Evolutionary conservation across 2,329 filamentous ascomycete genomes (phyloP).

Genomic region (Aspergillus melleus): DNA sequence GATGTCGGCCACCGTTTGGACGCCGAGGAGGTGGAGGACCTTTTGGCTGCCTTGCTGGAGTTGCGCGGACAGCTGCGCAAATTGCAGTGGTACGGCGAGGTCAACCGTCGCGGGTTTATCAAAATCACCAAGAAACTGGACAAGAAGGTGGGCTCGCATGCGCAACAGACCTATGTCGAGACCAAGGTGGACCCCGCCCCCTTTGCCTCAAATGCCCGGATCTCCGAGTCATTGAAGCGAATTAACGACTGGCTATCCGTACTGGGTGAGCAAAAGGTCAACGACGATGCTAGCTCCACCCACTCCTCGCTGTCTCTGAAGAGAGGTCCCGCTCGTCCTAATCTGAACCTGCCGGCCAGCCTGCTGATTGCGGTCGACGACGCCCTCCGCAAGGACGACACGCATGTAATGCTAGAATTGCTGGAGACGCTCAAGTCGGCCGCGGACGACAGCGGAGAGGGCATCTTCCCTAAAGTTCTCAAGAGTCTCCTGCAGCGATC

Average conservation of each 20-base stretch:
- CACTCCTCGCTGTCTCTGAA: conserved; percentile 71
- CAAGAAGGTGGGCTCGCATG: conserved; percentile 80
- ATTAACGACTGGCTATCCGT: conserved; percentile 92
- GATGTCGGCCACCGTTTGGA: conserved; percentile 73
- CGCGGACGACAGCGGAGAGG: conserved; percentile 58
- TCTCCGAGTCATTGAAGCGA: conserved; percentile 59
- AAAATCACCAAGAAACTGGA: conserved; percentile 99
- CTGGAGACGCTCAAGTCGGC: conserved; percentile 60
- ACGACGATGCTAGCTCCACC: conserved; percentile 72
- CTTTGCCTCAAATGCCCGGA: conserved; percentile 73
- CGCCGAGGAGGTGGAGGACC: conserved; percentile 84
- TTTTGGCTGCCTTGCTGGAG: conserved; percentile 87
- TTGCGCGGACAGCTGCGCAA: conserved; percentile 84
- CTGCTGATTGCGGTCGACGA: conserved; percentile 44
- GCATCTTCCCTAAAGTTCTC: conserved; percentile 64
- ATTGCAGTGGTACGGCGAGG: conserved; percentile 95
- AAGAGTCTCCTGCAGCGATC: conserved; percentile 46
- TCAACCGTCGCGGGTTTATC: conserved; percentile 90
- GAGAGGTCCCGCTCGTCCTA: conserved; percentile 72
- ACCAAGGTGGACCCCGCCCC: conserved; percentile 86
- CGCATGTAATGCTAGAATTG: conserved; percentile 45
- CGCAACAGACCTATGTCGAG: conserved; percentile 82
- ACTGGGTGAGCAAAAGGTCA: conserved; percentile 73
- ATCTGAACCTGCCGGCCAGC: conserved; percentile 68
- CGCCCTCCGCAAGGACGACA: conserved; percentile 42